Evolutionary conservation across 169 alveolate species (phyloP).

Genomic region (Plasmodium inui): DNA sequence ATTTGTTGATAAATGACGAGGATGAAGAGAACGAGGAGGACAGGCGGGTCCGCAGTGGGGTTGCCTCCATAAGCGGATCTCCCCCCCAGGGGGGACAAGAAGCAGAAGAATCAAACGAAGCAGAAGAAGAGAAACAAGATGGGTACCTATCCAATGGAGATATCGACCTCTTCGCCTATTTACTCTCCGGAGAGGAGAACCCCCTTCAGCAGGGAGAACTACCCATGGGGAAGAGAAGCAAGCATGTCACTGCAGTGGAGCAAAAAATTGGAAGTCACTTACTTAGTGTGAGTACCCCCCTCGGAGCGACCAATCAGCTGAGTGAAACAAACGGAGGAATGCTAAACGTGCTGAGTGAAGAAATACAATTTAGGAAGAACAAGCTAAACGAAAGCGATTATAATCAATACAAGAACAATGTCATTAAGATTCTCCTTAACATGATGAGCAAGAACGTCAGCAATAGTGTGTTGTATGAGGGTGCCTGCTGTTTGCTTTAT

Average conservation of each 20-base stretch:
- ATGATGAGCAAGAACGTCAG: constrained; percentile 77
- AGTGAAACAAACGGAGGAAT: constrained; percentile 19
- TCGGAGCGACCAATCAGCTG: background rate
- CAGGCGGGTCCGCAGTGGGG: background rate
- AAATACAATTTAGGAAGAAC: constrained; percentile 75
- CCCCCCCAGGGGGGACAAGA: background rate
- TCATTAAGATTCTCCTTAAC: constrained; percentile 84
- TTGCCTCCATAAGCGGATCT: background rate
- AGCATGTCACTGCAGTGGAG: background rate
- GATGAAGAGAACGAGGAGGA: constrained; percentile 44
- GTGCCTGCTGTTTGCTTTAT: constrained; percentile 88
- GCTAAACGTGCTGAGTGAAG: constrained; percentile 51
- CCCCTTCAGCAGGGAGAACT: background rate
- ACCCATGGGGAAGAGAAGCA: background rate
- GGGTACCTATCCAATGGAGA: constrained; percentile 50
- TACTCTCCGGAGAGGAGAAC: background rate
- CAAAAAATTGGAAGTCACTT: background rate
- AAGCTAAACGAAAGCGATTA: constrained; percentile 66
- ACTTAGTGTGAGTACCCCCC: background rate
- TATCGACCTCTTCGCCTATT: background rate
- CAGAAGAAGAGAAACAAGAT: background rate
- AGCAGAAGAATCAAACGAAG: constrained; percentile 6
- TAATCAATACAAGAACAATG: constrained; percentile 77
- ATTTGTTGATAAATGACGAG: constrained; percentile 32
- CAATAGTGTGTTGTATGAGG: constrained; percentile 89